Conservation (phyloP, 371 early-diverging fungal species). For the Lichtheimia ramosa region DNA sequence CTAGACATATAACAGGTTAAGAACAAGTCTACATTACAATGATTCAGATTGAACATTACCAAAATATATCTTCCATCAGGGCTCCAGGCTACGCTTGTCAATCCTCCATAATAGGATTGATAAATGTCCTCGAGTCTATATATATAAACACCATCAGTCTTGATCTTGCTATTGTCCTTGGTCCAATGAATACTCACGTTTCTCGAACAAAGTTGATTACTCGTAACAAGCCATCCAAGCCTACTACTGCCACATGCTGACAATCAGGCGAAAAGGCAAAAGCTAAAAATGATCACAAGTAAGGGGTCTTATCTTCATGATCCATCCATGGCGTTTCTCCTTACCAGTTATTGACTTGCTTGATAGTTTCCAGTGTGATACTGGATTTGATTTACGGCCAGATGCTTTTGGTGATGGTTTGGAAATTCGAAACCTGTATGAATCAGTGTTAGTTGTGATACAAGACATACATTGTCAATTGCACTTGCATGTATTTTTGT, state of each 20-base stretch:
- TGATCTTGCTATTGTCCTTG: neutral
- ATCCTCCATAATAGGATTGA: slow-evolving; percentile 79
- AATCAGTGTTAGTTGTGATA: neutral
- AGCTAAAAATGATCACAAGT: slow-evolving; percentile 30
- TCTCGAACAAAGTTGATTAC: slow-evolving; percentile 77
- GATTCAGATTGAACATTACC: slow-evolving; percentile 38
- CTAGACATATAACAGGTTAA: slow-evolving; percentile 17
- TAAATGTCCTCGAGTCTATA: slow-evolving; percentile 69
- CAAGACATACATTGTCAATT: neutral
- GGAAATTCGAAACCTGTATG: slow-evolving; percentile 15
- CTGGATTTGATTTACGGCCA: slow-evolving; percentile 67
- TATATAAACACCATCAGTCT: neutral
- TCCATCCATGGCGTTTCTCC: neutral
- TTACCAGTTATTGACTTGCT: slow-evolving; percentile 70
- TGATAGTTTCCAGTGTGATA: slow-evolving; percentile 73
- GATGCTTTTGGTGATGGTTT: slow-evolving; percentile 16
- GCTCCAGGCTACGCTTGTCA: slow-evolving; percentile 90
- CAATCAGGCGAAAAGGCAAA: slow-evolving; percentile 88
- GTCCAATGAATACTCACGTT: slow-evolving; percentile 25
- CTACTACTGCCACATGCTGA: slow-evolving; percentile 76
- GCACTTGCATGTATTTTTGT: slow-evolving; percentile 4
- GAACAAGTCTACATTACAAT: neutral
- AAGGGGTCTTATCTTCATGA: neutral
- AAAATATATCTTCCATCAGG: slow-evolving; percentile 91
- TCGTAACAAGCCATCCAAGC: slow-evolving; percentile 76